These are phyloP conservation scores for Haplosporangium sp. DNA, from an alignment of 371 early-diverging fungal species.

Conservation along the genomic window DNA sequence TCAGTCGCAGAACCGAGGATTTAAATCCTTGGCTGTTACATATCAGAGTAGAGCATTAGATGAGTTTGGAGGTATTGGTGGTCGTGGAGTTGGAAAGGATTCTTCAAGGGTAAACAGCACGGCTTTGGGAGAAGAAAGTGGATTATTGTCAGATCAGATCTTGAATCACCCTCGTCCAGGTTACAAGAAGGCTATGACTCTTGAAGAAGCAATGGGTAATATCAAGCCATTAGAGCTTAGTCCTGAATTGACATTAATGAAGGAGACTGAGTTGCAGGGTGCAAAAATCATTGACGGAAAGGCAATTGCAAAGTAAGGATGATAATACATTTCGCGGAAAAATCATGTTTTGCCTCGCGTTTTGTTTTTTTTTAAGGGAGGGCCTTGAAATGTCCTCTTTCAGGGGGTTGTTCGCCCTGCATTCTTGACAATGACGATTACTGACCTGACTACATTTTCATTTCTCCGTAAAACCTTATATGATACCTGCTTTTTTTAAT, in stretches of 20 bases:
- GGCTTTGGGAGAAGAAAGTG: slow-evolving; percentile 12
- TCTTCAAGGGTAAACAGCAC: not conserved
- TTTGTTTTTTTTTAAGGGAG: not conserved
- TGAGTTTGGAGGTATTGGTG: slow-evolving; percentile 8
- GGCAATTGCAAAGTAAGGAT: slow-evolving; percentile 70
- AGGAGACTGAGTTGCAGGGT: slow-evolving; percentile 46
- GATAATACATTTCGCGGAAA: not conserved
- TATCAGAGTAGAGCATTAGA: slow-evolving; percentile 34
- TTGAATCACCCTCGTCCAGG: slow-evolving; percentile 10
- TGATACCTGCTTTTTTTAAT: not conserved
- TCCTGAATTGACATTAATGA: slow-evolving; percentile 35
- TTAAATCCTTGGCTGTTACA: slow-evolving; percentile 16
- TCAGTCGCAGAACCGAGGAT: slow-evolving; percentile 23
- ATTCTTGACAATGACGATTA: not conserved
- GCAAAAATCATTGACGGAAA: slow-evolving; percentile 80
- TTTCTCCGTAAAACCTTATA: not conserved
- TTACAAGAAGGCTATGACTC: slow-evolving; percentile 29
- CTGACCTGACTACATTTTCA: not conserved
- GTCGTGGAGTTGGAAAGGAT: slow-evolving; percentile 8
- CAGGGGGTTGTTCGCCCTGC: not conserved
- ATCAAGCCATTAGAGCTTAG: slow-evolving; percentile 47
- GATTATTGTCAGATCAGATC: slow-evolving; percentile 27
- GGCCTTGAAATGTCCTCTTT: not conserved
- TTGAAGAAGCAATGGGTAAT: slow-evolving; percentile 47
- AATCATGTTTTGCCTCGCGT: not conserved